phyloP scores from a whole-genome alignment of 371 early-diverging fungal species.

The Blakeslea trispora region DNA sequence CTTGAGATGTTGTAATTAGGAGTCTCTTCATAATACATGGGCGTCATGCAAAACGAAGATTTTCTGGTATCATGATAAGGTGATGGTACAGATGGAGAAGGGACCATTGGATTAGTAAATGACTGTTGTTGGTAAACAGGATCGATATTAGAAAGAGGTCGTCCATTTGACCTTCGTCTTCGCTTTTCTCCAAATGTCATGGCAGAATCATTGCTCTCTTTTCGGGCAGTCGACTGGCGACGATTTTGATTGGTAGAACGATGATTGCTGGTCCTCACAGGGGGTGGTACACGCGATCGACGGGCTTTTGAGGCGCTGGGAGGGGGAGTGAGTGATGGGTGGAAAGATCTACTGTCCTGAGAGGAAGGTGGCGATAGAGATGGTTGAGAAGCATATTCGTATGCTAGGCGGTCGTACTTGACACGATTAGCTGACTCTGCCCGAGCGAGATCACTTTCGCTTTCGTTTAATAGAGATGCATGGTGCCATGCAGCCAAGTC shows the following conservation, averaged over 20 bases:
- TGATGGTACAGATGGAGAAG: conserved; percentile 17
- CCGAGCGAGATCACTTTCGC: neutral
- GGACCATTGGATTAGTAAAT: neutral
- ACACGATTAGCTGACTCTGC: neutral
- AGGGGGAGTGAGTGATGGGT: neutral
- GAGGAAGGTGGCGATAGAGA: neutral
- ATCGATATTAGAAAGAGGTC: conserved; percentile 13
- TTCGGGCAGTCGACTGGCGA: conserved; percentile 6
- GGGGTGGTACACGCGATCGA: neutral
- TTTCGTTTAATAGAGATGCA: neutral
- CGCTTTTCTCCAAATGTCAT: conserved; percentile 20
- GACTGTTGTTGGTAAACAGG: conserved; percentile 3
- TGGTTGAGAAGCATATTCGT: conserved; percentile 10
- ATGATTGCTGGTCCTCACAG: conserved; percentile 1
- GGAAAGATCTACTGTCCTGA: too few species aligned
- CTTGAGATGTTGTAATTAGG: conserved; percentile 3
- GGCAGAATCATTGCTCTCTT: conserved; percentile 20
- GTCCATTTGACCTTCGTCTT: conserved; percentile 13
- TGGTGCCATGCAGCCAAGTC: conserved; percentile 9
- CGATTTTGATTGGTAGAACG: neutral
- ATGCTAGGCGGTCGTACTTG: neutral
- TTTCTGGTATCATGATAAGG: conserved; percentile 2
- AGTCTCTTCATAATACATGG: conserved; percentile 15
- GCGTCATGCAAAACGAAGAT: conserved; percentile 22
- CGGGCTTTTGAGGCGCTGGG: neutral